Evolutionary conservation across 768 basidiomycete genomes (phyloP).

Genomic region (Lentinula raphanica): DNA sequence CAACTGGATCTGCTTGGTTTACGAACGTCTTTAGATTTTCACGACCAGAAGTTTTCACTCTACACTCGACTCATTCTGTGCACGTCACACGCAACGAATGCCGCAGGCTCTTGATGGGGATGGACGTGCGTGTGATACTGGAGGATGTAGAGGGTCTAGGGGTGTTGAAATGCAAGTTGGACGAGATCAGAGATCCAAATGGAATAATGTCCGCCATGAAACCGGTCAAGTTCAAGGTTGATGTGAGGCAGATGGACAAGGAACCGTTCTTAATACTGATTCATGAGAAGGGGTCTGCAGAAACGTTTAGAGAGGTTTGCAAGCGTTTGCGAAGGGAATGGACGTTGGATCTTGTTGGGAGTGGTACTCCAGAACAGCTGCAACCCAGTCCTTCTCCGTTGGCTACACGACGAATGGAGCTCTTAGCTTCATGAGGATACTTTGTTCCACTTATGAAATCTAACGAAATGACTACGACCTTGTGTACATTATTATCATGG

Average conservation of each 20-base stretch:
- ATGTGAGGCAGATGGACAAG: conserved; percentile 47
- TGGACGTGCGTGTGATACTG: conserved; percentile 65
- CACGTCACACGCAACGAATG: conserved; percentile 71
- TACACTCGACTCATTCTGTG: conserved; percentile 55
- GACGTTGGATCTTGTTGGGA: conserved; percentile 45
- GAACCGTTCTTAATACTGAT: conserved; percentile 59
- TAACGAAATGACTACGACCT: neutral
- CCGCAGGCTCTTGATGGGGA: conserved; percentile 60
- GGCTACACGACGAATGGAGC: neutral
- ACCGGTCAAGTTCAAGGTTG: conserved; percentile 78
- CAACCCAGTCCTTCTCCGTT: neutral
- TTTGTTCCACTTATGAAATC: neutral
- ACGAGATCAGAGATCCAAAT: conserved; percentile 56
- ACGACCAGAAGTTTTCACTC: conserved; percentile 55
- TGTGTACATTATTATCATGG: neutral
- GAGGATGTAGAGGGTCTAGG: conserved; percentile 52
- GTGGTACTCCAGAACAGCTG: conserved; percentile 10
- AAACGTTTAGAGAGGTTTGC: conserved; percentile 74
- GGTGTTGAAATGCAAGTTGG: conserved; percentile 70
- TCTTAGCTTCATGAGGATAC: neutral
- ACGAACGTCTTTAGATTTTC: conserved; percentile 77
- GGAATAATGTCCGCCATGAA: conserved; percentile 55
- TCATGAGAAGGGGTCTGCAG: conserved; percentile 84
- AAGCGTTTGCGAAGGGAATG: conserved; percentile 62
- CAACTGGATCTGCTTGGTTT: conserved; percentile 66